Percentiles rank a stretch among this genome's conserved stretches.
phyloP scores from a whole-genome alignment of 2,329 filamentous ascomycete genomes.

The Gaeumannomyces tritici region DNA sequence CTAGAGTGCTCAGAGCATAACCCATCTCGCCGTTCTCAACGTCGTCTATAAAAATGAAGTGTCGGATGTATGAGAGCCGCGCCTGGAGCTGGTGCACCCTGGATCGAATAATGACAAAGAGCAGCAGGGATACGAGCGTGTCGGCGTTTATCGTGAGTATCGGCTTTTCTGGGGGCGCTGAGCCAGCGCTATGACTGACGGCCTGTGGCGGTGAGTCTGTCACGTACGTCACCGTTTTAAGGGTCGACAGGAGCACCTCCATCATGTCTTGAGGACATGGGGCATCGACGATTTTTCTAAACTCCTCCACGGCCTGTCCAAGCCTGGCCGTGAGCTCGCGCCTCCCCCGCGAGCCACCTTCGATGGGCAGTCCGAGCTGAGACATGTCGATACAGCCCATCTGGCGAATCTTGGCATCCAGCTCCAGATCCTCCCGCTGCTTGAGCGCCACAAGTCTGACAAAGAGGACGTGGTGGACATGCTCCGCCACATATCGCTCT shows the following conservation, averaged over 20 bases:
- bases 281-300: conserved; percentile 72
- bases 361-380: conserved; percentile 82
- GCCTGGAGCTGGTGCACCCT: conserved; percentile 83
- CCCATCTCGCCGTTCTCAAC: conserved; percentile 94
- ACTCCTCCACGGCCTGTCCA: conserved; percentile 72
- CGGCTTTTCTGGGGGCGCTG: conserved; percentile 38
- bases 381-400: conserved; percentile 93
- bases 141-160: conserved; percentile 68
- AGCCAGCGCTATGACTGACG: conserved; percentile 16
- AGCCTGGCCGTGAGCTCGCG: conserved; percentile 71
- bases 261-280: conserved; percentile 85
- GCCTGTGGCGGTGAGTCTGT: conserved; percentile 25
- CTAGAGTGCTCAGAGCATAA: conserved; percentile 91
- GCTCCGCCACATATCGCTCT: conserved; percentile 87
- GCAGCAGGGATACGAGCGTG: conserved; percentile 79
- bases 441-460: conserved; percentile 71
- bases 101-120: conserved; percentile 87
- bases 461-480: conserved; percentile 84
- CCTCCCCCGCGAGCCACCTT: conserved; percentile 69
- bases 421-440: conserved; percentile 71
- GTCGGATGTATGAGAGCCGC: conserved; percentile 85
- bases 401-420: conserved; percentile 82
- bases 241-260: conserved; percentile 65
- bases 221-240: conserved; percentile 71
- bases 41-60: conserved; percentile 96